Evolutionary conservation across 2,329 filamentous ascomycete species (phyloP).

Genomic region (Cladosporium colombiae): DNA sequence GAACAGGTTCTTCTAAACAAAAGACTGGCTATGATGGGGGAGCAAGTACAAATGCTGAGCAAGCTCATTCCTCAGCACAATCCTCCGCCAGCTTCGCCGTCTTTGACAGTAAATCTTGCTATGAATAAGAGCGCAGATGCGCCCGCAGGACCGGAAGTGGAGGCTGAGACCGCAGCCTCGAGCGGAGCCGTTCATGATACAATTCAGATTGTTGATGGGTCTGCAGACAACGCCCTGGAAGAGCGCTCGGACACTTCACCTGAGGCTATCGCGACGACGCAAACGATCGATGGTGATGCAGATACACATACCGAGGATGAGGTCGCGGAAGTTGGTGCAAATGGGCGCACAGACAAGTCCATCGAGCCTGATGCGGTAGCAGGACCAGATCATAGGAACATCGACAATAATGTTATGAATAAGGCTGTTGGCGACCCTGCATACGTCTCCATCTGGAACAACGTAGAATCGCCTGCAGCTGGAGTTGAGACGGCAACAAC

Average conservation of each 20-base stretch:
- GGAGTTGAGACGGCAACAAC: not conserved
- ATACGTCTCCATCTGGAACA: not conserved
- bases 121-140: not conserved
- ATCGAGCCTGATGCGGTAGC: not conserved
- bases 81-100: not conserved
- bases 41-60: constrained; percentile 4
- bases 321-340: not conserved
- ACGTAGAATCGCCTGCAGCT: not conserved
- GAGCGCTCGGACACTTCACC: no score
- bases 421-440: not conserved
- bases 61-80: not conserved
- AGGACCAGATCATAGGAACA: no score
- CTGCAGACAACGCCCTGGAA: not conserved
- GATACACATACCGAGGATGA: not conserved
- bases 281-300: not conserved
- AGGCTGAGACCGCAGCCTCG: not conserved
- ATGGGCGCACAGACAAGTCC: not conserved
- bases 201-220: not conserved
- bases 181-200: not conserved
- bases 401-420: not conserved
- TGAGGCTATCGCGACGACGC: no score
- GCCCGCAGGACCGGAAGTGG: no score
- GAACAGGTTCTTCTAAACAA: constrained; percentile 6
- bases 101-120: not conserved
- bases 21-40: not conserved